These are phyloP conservation scores for Plasmodium chabaudi DNA, from an alignment of 169 alveolate species.

Conservation along the genomic window DNA sequence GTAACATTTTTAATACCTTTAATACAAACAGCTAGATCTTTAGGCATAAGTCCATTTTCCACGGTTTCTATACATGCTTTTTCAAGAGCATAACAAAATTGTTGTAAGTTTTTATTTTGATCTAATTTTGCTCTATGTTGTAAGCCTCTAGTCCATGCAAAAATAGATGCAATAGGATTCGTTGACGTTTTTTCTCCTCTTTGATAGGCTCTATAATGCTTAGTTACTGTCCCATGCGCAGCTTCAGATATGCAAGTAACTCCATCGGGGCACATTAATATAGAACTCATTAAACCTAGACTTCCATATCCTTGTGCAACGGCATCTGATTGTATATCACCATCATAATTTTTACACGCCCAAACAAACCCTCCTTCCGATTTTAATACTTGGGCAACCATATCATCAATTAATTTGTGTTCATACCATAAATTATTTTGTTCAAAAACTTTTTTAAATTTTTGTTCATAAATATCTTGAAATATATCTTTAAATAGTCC, in stretches of 20 bases:
- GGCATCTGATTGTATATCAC: slow-evolving; percentile 96
- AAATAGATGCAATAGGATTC: slow-evolving; percentile 96
- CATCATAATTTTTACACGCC: slow-evolving; percentile 99
- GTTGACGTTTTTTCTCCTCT: slow-evolving; percentile 94
- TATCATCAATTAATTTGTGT: slow-evolving; percentile 97
- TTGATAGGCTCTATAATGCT: slow-evolving; percentile 92
- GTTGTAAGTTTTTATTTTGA: slow-evolving; percentile 86
- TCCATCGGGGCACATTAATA: slow-evolving; percentile 95
- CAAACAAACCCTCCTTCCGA: slow-evolving; percentile 97
- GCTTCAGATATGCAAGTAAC: slow-evolving; percentile 94
- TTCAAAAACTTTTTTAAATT: slow-evolving; percentile 90
- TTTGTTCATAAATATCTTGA: slow-evolving; percentile 89
- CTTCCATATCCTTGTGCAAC: slow-evolving; percentile 97
- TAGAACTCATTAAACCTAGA: slow-evolving; percentile 96
- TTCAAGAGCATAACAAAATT: slow-evolving; percentile 92
- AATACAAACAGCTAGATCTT: slow-evolving; percentile 91
- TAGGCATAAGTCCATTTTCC: slow-evolving; percentile 94
- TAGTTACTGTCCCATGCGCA: slow-evolving; percentile 97
- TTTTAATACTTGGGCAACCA: slow-evolving; percentile 96
- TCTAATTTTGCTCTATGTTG: slow-evolving; percentile 91
- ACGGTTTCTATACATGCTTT: slow-evolving; percentile 91
- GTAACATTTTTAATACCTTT: slow-evolving; percentile 75
- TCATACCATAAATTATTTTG: slow-evolving; percentile 91
- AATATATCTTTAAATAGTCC: slow-evolving; percentile 96
- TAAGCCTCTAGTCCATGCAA: slow-evolving; percentile 97